phyloP scores from a whole-genome alignment of 2,329 filamentous ascomycete species.

The Talaromyces albobiverticillius region DNA sequence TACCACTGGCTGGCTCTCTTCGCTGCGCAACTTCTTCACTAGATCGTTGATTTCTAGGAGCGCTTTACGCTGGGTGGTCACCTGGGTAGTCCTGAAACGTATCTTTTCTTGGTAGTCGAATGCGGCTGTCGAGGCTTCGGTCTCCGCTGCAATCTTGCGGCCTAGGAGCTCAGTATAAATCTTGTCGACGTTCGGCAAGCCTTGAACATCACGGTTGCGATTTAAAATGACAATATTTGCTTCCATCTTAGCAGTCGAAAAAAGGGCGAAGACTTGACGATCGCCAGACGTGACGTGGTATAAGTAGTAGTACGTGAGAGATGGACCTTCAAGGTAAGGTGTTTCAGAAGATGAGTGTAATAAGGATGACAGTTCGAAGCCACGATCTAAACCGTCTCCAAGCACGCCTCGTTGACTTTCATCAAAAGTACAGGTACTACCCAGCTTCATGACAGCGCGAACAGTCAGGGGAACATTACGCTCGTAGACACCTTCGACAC shows the following conservation, averaged over 20 bases:
- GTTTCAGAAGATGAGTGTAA: slow-evolving; percentile 64
- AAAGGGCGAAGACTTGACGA: slow-evolving; percentile 87
- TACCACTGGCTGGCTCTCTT: slow-evolving; percentile 75
- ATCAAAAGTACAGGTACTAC: slow-evolving; percentile 90
- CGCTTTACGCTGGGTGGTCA: slow-evolving; percentile 85
- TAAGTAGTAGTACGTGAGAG: slow-evolving; percentile 81
- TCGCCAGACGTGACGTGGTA: slow-evolving; percentile 92
- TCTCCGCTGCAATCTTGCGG: slow-evolving; percentile 62
- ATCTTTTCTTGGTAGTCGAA: slow-evolving; percentile 86
- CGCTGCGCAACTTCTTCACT: slow-evolving; percentile 84
- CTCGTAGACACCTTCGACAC: slow-evolving; percentile 96
- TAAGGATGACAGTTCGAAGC: slow-evolving; percentile 80
- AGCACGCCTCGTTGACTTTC: slow-evolving; percentile 85
- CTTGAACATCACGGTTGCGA: slow-evolving; percentile 74
- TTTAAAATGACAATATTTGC: slow-evolving; percentile 89
- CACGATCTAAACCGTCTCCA: slow-evolving; percentile 86
- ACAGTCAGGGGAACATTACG: slow-evolving; percentile 84
- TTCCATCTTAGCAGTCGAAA: slow-evolving; percentile 76
- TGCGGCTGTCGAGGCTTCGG: slow-evolving; percentile 71
- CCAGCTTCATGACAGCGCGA: slow-evolving; percentile 82
- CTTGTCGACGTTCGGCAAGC: slow-evolving; percentile 84
- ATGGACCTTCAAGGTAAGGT: slow-evolving; percentile 72
- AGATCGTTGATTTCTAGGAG: slow-evolving; percentile 83
- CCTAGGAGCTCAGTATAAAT: slow-evolving; percentile 77
- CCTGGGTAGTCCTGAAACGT: slow-evolving; percentile 80